Evolutionary conservation across 345 rosid species (phyloP).

Genomic region (Rhodamnia rubescens): DNA sequence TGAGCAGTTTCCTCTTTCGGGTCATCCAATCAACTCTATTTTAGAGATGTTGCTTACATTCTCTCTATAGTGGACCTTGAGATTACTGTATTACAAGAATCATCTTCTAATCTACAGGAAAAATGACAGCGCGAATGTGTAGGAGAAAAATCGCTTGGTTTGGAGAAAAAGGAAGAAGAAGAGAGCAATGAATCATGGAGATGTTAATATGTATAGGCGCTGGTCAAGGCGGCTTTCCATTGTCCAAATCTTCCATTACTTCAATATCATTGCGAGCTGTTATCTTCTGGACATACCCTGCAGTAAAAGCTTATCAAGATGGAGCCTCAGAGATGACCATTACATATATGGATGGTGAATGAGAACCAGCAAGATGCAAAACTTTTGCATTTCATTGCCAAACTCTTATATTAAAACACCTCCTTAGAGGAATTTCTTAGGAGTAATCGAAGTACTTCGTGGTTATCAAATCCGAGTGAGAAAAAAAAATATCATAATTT

Average conservation of each 20-base stretch:
- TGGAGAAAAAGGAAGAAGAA: neutral
- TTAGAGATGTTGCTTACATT: neutral
- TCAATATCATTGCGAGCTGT: conserved; percentile 79
- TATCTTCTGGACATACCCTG: conserved; percentile 93
- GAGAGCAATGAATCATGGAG: neutral
- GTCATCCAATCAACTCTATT: neutral
- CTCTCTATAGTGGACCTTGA: neutral
- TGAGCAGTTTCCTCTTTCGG: neutral
- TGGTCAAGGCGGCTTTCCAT: conserved; percentile 54
- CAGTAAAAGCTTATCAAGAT: neutral
- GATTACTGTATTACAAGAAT: neutral
- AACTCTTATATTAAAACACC: neutral
- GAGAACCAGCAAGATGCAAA: neutral
- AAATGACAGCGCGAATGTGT: neutral
- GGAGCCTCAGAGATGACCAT: neutral
- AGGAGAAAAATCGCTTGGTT: neutral
- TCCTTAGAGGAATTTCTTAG: neutral
- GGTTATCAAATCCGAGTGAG: neutral
- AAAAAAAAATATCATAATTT: neutral
- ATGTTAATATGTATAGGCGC: neutral
- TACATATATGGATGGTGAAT: neutral
- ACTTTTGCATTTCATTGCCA: neutral
- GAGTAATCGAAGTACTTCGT: neutral
- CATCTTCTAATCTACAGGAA: neutral
- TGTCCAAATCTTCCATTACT: conserved; percentile 76